Base-by-base conservation (phyloP, 2,329 filamentous ascomycete species). In the Aspergillus spinulosporus region DNA sequence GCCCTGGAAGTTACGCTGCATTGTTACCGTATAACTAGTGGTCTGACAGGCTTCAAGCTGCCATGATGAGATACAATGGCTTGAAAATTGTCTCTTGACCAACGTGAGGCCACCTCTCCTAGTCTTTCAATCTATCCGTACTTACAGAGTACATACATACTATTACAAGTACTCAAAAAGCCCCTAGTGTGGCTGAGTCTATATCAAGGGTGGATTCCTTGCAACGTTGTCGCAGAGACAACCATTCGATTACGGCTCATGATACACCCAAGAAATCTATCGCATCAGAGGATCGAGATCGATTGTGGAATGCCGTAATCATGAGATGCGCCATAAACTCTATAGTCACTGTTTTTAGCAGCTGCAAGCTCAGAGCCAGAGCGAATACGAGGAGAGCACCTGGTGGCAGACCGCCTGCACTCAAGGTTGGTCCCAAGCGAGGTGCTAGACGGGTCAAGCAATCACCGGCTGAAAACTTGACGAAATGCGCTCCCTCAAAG, bases 1-100 rank as follows among this genome's bases (percentile, higher is more conserved):
- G 54, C 49, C 55, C 59, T 56, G 49, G 62, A 60, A 56, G 64
- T 62, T 57, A 67, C 66, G 65, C 66, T 71, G 67, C 69, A 67
- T 64, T 71, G 69, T 66, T 40, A 71, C 69, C 68, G 52, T 56
- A 58, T 53, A 37, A 46, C 32, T n/a, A 8, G 50, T 47, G 43
- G 49, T 32, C 50, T 53, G 43, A 47, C 43, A 29, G 40, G 39
- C 40, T 49, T 42, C 44, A 40, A 37, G 26, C 15, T 49, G 51
- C 42, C 37, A 37, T 8, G n/a, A n/a, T n/a, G 34, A 36, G 32
- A 50, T 7, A 47, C 42, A 49, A 15, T 46, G n/a, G 43, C 26
- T 11, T 45, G 11, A 47, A 31, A n/a, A 5, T 14, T 9, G 34
- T 47, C 42, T 46, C 34, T 43, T 47, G 26, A 39, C 28, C 28